phyloP scores from a whole-genome alignment of 2,329 filamentous ascomycete genomes.

The Paracamarosporium sp. region DNA sequence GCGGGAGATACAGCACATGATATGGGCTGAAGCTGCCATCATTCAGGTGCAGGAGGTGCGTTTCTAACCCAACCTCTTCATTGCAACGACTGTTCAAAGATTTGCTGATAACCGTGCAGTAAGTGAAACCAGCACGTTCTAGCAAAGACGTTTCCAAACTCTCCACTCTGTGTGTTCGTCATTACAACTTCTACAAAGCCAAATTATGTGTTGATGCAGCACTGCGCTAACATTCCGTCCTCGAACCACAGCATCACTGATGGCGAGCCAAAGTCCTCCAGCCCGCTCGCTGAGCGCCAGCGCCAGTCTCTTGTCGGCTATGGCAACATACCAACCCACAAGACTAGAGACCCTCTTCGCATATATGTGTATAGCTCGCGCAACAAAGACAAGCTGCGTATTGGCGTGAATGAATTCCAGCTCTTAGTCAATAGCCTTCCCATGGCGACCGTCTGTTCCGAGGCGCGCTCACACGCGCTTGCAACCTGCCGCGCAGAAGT shows the following conservation, averaged over 20 bases:
- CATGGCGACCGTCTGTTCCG: constrained; percentile 7
- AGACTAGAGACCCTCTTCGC: constrained; percentile 1
- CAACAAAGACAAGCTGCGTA: constrained; percentile 4
- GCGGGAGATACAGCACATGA: background rate
- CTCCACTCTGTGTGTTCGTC: too few species aligned
- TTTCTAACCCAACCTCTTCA: background rate
- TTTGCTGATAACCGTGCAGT: constrained; percentile 1
- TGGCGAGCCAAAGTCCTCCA: background rate
- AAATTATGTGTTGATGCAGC: background rate
- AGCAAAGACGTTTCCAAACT: background rate
- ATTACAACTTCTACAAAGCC: too few species aligned
- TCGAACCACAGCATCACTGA: constrained; percentile 3
- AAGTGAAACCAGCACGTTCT: background rate
- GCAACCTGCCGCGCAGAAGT: background rate
- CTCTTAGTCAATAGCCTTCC: constrained; percentile 8
- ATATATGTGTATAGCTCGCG: constrained; percentile 2
- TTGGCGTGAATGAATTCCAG: constrained; percentile 11
- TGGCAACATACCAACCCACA: constrained; percentile 2
- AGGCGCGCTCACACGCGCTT: constrained; percentile 7
- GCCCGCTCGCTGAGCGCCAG: constrained; percentile 3
- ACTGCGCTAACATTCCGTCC: background rate
- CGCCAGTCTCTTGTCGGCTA: constrained; percentile 8
- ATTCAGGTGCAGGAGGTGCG: background rate
- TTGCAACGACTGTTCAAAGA: background rate
- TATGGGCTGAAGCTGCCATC: background rate